phyloP scores from a whole-genome alignment of 495 filamentous ascomycete species.

The Penicillium alfredii region DNA sequence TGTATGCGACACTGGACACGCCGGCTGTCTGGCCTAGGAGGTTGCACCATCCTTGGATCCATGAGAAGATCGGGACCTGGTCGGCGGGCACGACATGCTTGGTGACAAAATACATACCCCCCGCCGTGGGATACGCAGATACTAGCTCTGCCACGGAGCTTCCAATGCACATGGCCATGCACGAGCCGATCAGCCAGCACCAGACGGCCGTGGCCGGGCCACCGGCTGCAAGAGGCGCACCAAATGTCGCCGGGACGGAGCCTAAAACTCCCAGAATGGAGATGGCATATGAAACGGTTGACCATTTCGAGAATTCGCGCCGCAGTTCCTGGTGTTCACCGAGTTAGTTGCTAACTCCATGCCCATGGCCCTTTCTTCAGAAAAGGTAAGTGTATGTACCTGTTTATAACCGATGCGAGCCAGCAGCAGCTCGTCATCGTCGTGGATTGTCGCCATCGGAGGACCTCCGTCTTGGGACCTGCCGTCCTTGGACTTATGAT shows the following conservation, averaged over 20 bases:
- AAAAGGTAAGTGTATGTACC: conserved; percentile 29
- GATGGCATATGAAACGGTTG: conserved; percentile 68
- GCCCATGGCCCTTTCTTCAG: neutral
- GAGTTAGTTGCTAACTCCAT: too few relatives aligned
- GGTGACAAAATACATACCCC: conserved; percentile 61
- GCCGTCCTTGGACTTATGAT: conserved; percentile 3
- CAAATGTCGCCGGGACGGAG: conserved; percentile 64
- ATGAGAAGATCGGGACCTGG: conserved; percentile 53
- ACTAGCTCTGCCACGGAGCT: conserved; percentile 59
- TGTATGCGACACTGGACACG: conserved; percentile 52
- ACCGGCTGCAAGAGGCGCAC: conserved; percentile 55
- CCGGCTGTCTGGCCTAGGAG: conserved; percentile 56
- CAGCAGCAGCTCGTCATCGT: conserved; percentile 61
- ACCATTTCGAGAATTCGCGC: conserved; percentile 68
- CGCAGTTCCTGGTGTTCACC: conserved; percentile 61
- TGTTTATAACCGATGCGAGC: conserved; percentile 65
- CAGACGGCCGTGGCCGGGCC: conserved; percentile 66
- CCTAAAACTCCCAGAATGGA: conserved; percentile 66
- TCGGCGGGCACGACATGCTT: conserved; percentile 53
- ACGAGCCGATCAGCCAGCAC: conserved; percentile 65
- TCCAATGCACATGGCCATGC: conserved; percentile 63
- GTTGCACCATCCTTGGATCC: conserved; percentile 60
- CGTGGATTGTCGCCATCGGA: conserved; percentile 45
- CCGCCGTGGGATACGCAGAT: conserved; percentile 58
- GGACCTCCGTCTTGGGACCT: neutral